Conservation (phyloP, 2,329 filamentous ascomycete genomes). For the Sarocladium oryzae region DNA sequence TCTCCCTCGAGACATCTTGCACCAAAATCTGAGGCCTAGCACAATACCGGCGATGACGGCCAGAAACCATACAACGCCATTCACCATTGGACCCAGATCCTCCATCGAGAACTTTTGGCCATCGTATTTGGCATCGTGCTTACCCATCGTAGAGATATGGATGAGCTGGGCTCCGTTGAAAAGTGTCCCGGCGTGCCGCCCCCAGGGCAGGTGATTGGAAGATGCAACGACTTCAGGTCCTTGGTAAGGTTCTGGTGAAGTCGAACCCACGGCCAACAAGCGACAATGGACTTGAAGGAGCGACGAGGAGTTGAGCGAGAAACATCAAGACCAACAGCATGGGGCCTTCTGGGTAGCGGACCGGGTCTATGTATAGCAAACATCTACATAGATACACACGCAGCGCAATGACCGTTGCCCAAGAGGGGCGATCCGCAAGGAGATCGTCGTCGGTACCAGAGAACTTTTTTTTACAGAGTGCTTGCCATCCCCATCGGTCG, state of each 20-base stretch:
- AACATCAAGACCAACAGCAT: neutral
- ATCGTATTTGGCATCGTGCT: neutral
- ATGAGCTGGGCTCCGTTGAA: neutral
- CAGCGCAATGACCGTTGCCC: neutral
- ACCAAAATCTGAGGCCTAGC: conserved; percentile 17
- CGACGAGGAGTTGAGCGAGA: conserved; percentile 3
- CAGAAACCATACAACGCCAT: conserved; percentile 6
- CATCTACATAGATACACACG: too few relatives aligned
- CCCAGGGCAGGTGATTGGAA: conserved; percentile 6
- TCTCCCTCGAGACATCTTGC: conserved; percentile 14
- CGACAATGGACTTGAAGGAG: neutral
- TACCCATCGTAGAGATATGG: neutral
- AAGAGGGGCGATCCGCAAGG: neutral
- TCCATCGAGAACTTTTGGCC: conserved; percentile 3
- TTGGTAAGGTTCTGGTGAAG: too few relatives aligned
- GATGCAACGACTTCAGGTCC: too few relatives aligned
- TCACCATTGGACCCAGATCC: conserved; percentile 8
- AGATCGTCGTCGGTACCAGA: conserved; percentile 9
- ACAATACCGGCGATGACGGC: conserved; percentile 7
- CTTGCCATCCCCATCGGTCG: neutral
- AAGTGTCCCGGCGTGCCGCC: too few relatives aligned
- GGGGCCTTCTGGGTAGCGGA: neutral
- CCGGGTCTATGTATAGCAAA: conserved; percentile 8
- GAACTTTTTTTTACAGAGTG: neutral
- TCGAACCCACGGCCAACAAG: neutral